Conservation (phyloP, 2,329 filamentous ascomycete species). For the Alternaria arborescens region DNA sequence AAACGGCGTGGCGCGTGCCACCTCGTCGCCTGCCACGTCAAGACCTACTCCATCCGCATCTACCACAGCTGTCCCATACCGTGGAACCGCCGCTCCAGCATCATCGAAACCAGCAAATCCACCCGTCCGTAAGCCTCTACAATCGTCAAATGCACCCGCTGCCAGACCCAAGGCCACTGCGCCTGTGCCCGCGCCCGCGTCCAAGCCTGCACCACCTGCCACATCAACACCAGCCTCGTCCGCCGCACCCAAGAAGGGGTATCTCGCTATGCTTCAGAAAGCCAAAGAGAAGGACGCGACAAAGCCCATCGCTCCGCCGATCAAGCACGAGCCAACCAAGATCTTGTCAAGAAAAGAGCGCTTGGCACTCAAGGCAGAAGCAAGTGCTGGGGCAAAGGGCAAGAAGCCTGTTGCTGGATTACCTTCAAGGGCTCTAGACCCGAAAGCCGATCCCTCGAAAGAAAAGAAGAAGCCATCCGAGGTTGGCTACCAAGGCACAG, state of each 20-base stretch:
- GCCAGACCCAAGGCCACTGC: constrained; percentile 31
- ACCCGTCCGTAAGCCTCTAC: constrained; percentile 36
- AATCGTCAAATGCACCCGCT: constrained; percentile 24
- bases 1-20: constrained; percentile 38
- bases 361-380: constrained; percentile 55
- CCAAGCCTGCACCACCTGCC: constrained; percentile 31
- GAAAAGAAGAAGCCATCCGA: constrained; percentile 51
- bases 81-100: constrained; percentile 47
- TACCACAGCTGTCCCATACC: constrained; percentile 44
- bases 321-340: constrained; percentile 78
- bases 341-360: constrained; percentile 68
- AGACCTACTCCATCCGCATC: constrained; percentile 34
- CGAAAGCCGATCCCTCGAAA: constrained; percentile 39
- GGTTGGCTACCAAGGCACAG: constrained; percentile 59
- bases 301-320: constrained; percentile 66
- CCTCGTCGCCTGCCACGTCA: constrained; percentile 30
- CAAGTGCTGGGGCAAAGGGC: constrained; percentile 47
- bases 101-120: constrained; percentile 34
- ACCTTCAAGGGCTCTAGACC: constrained; percentile 22
- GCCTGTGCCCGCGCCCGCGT: constrained; percentile 28
- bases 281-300: constrained; percentile 67
- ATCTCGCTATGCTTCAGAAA: constrained; percentile 76
- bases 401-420: constrained; percentile 40
- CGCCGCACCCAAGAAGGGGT: constrained; percentile 73
- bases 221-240: constrained; percentile 34